Conservation (phyloP, 2,329 filamentous ascomycete genomes). For the Cordyceps militaris region DNA sequence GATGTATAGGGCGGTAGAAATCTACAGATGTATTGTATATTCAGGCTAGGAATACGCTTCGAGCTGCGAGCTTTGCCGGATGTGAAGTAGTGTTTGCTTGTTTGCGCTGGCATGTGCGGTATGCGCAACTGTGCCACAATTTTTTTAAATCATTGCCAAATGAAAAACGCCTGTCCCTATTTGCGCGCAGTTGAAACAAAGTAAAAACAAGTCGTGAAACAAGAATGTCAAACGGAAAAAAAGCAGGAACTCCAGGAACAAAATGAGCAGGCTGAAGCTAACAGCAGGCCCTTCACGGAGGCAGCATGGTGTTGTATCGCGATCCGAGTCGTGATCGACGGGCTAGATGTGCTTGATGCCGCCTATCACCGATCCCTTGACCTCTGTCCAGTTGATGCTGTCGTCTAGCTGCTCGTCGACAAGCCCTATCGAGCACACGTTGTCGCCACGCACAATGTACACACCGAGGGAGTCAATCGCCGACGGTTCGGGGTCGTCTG, state of each 20-base stretch:
- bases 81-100: neutral
- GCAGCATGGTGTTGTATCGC: too few species aligned
- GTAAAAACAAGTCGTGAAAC: neutral
- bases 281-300: neutral
- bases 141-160: neutral
- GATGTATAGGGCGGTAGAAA: neutral
- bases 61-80: neutral
- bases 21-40: neutral
- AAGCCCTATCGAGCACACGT: conserved; percentile 82
- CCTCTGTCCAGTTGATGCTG: conserved; percentile 88
- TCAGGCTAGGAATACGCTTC: neutral
- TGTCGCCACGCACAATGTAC: conserved; percentile 90
- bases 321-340: neutral
- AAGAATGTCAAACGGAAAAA: neutral
- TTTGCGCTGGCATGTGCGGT: neutral
- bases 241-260: neutral
- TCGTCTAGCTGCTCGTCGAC: conserved; percentile 85
- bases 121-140: neutral
- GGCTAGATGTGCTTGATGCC: conserved; percentile 66
- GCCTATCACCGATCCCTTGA: conserved; percentile 76
- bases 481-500: conserved; percentile 75
- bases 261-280: neutral
- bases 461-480: conserved; percentile 76
- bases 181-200: neutral
- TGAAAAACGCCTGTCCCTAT: conserved; percentile 6